Evolutionary conservation across 768 basidiomycete genomes (phyloP).

Genomic region (Hydnomerulius pinastri): DNA sequence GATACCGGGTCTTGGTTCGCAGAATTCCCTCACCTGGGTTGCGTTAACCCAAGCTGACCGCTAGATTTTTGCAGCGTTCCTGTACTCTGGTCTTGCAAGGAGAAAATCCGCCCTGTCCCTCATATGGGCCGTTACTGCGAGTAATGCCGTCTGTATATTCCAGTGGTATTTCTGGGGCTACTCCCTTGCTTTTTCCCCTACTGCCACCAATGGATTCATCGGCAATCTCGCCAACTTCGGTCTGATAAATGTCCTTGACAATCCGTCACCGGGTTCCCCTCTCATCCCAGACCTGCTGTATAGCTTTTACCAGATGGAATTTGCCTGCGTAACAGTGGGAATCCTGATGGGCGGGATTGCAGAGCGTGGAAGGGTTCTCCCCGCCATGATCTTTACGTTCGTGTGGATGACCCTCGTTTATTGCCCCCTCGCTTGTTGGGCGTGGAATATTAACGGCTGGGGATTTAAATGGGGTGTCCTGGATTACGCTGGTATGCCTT

Average conservation of each 20-base stretch:
- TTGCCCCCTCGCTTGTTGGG: conserved; percentile 86
- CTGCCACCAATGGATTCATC: conserved; percentile 74
- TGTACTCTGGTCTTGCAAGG: conserved; percentile 72
- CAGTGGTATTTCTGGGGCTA: conserved; percentile 88
- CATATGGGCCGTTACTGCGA: conserved; percentile 74
- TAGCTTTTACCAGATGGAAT: conserved; percentile 87
- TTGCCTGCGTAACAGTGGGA: conserved; percentile 77
- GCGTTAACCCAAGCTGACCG: neutral
- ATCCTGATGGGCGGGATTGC: conserved; percentile 81
- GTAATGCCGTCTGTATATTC: conserved; percentile 75
- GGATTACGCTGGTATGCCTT: conserved; percentile 77
- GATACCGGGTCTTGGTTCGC: conserved; percentile 70
- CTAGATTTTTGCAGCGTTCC: conserved; percentile 50
- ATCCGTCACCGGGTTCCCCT: conserved; percentile 77
- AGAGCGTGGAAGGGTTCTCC: conserved; percentile 83
- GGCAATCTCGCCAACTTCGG: conserved; percentile 83
- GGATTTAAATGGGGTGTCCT: conserved; percentile 80
- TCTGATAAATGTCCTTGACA: conserved; percentile 65
- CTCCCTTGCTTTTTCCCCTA: conserved; percentile 78
- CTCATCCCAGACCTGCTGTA: conserved; percentile 83
- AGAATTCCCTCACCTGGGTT: conserved; percentile 2
- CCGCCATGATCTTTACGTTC: conserved; percentile 80
- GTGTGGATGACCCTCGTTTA: conserved; percentile 87
- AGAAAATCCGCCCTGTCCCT: conserved; percentile 70
- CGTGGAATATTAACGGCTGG: conserved; percentile 84